A percentile compares a stretch with the other conserved stretches of the same genome.
Evolutionary conservation across 768 basidiomycete genomes (phyloP).

Genomic region (Amylocystis lapponica): DNA sequence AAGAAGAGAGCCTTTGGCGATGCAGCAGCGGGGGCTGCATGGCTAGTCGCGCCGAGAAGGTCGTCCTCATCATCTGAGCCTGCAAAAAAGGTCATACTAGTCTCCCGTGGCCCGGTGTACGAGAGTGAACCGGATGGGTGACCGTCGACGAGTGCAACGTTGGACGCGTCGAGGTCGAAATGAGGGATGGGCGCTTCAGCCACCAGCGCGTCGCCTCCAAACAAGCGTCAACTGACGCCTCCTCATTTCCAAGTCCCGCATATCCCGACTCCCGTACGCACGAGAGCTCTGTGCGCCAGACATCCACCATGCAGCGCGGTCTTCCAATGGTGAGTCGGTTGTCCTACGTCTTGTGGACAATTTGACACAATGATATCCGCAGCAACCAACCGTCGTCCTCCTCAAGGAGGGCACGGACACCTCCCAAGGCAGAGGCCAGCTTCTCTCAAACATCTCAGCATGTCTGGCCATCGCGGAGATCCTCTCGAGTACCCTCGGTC

Average conservation of each 20-base stretch:
- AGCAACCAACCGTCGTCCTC: conserved; percentile 98
- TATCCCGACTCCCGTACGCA: too few species aligned
- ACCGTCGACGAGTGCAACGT: background rate
- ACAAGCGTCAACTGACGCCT: conserved; percentile 11
- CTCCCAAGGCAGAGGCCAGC: conserved; percentile 88
- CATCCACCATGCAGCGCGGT: conserved; percentile 72
- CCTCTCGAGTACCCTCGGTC: conserved; percentile 91
- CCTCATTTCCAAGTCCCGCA: too few species aligned
- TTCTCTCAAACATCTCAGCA: conserved; percentile 94
- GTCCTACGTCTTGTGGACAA: background rate
- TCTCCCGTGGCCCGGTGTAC: background rate
- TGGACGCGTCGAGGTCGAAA: conserved; percentile 6
- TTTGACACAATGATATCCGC: conserved; percentile 2
- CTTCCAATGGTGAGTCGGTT: conserved; percentile 65
- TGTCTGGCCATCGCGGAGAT: conserved; percentile 92
- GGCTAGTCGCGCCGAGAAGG: background rate
- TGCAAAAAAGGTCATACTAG: conserved; percentile 43
- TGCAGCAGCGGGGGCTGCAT: conserved; percentile 8
- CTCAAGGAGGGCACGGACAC: conserved; percentile 94
- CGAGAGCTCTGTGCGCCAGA: background rate
- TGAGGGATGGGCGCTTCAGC: conserved; percentile 13
- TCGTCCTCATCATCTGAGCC: conserved; percentile 48
- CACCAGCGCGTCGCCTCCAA: conserved; percentile 20
- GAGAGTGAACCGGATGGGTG: background rate
- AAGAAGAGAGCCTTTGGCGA: conserved; percentile 31